phyloP scores from a whole-genome alignment of 768 basidiomycete genomes.

The Nidularia sp. region DNA sequence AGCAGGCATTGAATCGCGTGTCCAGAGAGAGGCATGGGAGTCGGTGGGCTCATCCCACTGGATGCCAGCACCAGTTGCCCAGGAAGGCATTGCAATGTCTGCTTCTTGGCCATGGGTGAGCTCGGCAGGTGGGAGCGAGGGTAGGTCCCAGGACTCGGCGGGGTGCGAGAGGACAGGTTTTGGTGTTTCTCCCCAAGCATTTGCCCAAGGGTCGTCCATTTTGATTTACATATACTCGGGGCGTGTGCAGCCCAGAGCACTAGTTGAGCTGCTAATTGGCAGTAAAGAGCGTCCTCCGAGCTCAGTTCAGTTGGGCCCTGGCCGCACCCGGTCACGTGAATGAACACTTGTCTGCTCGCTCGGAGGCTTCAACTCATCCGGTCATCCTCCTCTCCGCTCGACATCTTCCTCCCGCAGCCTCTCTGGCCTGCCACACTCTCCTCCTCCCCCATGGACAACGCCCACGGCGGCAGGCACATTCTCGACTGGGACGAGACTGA shows the following conservation, averaged over 20 bases:
- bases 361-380: too few species aligned
- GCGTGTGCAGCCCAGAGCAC: too few species aligned
- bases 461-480: slow-evolving; percentile 30
- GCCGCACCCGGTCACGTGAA: too few species aligned
- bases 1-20: slow-evolving; percentile 9
- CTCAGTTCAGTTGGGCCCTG: too few species aligned
- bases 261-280: too few species aligned
- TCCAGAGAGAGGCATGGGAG: slow-evolving; percentile 38
- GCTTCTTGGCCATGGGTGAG: slow-evolving; percentile 40
- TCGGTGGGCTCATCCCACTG: slow-evolving; percentile 47
- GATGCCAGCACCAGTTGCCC: slow-evolving; percentile 42
- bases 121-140: slow-evolving; percentile 8
- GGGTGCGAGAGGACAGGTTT: slow-evolving; percentile 12
- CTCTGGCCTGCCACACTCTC: not conserved
- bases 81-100: slow-evolving; percentile 55
- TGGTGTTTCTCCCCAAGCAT: slow-evolving; percentile 57
- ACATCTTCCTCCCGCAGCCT: not conserved
- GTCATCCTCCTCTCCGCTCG: not conserved
- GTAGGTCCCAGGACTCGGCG: not conserved
- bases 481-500: slow-evolving; percentile 72
- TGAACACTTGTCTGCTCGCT: too few species aligned
- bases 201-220: slow-evolving; percentile 80
- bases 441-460: not conserved
- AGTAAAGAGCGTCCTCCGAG: too few species aligned
- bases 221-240: not conserved